phyloP scores from a whole-genome alignment of 371 early-diverging fungal species.

The Coemansia linderi region DNA sequence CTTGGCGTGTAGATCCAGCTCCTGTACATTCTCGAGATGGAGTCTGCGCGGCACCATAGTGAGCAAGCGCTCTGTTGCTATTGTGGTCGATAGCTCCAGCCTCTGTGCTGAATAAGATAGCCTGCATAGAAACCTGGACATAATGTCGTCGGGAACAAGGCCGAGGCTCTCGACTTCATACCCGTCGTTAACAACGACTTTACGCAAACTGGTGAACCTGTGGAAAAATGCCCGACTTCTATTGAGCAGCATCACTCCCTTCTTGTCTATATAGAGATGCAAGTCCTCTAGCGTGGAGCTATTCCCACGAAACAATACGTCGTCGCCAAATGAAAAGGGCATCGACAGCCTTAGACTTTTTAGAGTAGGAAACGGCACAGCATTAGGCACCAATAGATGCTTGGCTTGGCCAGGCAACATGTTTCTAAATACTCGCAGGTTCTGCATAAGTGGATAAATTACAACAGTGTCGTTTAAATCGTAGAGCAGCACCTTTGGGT shows the following conservation, averaged over 20 bases:
- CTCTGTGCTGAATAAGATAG: not conserved
- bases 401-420: not conserved
- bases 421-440: not conserved
- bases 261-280: not conserved
- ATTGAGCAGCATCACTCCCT: not conserved
- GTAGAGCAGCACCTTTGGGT: not conserved
- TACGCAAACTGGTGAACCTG: not conserved
- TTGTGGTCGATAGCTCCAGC: not conserved
- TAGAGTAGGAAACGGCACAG: not conserved
- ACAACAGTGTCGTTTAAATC: not conserved
- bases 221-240: not conserved
- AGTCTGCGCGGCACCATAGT: constrained; percentile 1
- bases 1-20: not conserved
- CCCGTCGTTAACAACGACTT: not conserved
- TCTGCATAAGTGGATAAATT: not conserved
- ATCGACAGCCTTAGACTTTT: not conserved
- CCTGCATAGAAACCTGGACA: not conserved
- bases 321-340: constrained; percentile 2
- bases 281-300: not conserved
- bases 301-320: not conserved
- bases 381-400: not conserved
- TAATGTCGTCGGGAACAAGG: not conserved
- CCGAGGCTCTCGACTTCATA: not conserved
- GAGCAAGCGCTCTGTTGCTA: not conserved
- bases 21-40: not conserved